Conservation (phyloP, 192 early-diverging fungal genomes). For the Entophlyctis luteolus region DNA sequence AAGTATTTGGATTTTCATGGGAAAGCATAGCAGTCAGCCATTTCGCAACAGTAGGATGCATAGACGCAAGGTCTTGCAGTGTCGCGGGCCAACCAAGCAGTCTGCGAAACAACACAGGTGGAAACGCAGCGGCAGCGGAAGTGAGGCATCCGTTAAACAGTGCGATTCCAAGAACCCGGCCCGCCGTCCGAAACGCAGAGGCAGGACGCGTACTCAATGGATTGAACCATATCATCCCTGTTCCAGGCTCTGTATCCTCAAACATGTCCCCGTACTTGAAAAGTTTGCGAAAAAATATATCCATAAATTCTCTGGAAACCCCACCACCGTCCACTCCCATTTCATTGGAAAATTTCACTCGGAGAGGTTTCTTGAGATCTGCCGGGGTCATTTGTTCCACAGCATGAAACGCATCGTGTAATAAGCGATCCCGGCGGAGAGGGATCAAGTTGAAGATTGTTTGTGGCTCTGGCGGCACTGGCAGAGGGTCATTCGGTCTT, state of each 20-base stretch:
- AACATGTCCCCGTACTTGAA: constrained; percentile 22
- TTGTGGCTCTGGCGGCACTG: neutral
- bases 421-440: constrained; percentile 1
- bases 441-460: neutral
- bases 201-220: neutral
- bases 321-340: constrained; percentile 22
- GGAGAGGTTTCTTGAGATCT: constrained; percentile 6
- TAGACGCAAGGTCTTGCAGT: neutral
- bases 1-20: neutral
- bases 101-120: constrained; percentile 10
- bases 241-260: constrained; percentile 1
- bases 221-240: constrained; percentile 13
- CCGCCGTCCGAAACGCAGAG: neutral
- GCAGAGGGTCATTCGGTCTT: neutral
- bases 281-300: constrained; percentile 12
- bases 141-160: constrained; percentile 14
- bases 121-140: neutral
- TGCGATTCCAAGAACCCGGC: constrained; percentile 11
- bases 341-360: constrained; percentile 15
- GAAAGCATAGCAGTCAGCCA: constrained; percentile 15
- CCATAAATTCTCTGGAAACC: constrained; percentile 22
- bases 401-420: constrained; percentile 12
- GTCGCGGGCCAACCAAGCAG: constrained; percentile 14
- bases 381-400: neutral
- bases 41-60: constrained; percentile 8